These are phyloP conservation scores for Exophiala dermatitidis DNA, from an alignment of 2,329 filamentous ascomycete genomes.

Conservation along the genomic window DNA sequence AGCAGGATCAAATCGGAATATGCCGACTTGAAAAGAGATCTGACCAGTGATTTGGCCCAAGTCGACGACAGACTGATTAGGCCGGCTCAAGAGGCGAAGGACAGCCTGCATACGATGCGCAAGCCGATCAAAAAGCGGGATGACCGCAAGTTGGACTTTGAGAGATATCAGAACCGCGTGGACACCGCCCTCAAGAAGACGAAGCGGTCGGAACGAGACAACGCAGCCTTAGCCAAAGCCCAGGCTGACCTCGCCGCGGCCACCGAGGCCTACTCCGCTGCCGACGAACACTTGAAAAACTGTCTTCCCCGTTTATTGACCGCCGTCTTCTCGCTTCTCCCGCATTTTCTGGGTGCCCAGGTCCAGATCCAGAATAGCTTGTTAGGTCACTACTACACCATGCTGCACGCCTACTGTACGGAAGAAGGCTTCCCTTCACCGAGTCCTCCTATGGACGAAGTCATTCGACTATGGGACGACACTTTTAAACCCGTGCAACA, in stretches of 20 bases:
- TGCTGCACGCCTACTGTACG: slow-evolving; percentile 65
- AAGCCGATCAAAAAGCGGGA: slow-evolving; percentile 82
- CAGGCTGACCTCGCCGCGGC: slow-evolving; percentile 62
- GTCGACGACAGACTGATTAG: slow-evolving; percentile 65
- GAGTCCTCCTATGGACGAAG: slow-evolving; percentile 63
- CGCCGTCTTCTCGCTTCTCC: slow-evolving; percentile 66
- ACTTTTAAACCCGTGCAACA: slow-evolving; percentile 57
- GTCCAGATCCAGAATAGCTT: slow-evolving; percentile 71
- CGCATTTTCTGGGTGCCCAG: slow-evolving; percentile 61
- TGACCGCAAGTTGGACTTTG: slow-evolving; percentile 74
- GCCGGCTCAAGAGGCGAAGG: slow-evolving; percentile 62
- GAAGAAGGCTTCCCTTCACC: slow-evolving; percentile 63
- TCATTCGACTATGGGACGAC: slow-evolving; percentile 59
- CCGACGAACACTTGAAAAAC: slow-evolving; percentile 66
- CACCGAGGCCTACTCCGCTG: slow-evolving; percentile 63
- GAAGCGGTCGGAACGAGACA: slow-evolving; percentile 65
- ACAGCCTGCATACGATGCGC: slow-evolving; percentile 62
- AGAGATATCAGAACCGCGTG: slow-evolving; percentile 65
- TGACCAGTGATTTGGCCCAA: slow-evolving; percentile 61
- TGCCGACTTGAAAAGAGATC: slow-evolving; percentile 61
- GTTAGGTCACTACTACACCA: slow-evolving; percentile 70
- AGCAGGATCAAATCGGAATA: slow-evolving; percentile 60
- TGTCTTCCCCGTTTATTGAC: slow-evolving; percentile 64
- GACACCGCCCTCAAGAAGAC: slow-evolving; percentile 64
- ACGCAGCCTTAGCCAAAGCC: slow-evolving; percentile 60